Evolutionary conservation across 208 protist species (phyloP), one percentile per base, ranked within the genome.

Genomic region (Endotrypanum monterogeii): DNA sequence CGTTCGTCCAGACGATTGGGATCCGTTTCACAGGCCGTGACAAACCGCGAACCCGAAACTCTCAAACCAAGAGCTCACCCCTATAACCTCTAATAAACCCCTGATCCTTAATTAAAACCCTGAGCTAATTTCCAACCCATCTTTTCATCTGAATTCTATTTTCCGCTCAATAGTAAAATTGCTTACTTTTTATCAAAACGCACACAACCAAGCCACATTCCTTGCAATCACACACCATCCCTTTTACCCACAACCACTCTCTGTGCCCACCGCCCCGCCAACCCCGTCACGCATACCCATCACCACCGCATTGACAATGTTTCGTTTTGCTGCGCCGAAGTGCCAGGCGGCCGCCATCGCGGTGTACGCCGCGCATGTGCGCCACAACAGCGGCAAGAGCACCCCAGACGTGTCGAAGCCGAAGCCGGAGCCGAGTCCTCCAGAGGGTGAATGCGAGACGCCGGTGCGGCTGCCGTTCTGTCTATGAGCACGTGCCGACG

Each of bases 381-480:
- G 61, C 48, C 51, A 62, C 71, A 69, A 61, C 61, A 69, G 61
- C 39, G 48, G 62, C n/a, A 69, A 76, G 61, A 76, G 48, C 48
- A 25, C 61, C 12, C 32, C 50, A 0, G 61, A 69, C 28, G 35
- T 25, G 61, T 25, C 71, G 48, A 46, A 61, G 50, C 71, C 71
- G n/a, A 60, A 54, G 60, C 48, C 35, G 60, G 71, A 74, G 28
- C 16, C 44, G 39, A 30, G 32, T 60, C 60, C n/a, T 9, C 0
- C 71, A 41, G 46, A 51, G 30, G 60, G 58, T 46, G 71, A 46
- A 41, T 60, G 52, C 37, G 71, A 60, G 46, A 60, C 37, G 71
- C 71, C 71, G 41, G 71, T 74, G 58, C 57, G 71, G 28, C 71
- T 74, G 57, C 71, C 61, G 48, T 62, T 76, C 71, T 76, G 71